Percentiles rank a stretch among this genome's conserved stretches.
Evolutionary conservation across 768 basidiomycete genomes (phyloP).

Genomic region (Sarcomyxa edulis): DNA sequence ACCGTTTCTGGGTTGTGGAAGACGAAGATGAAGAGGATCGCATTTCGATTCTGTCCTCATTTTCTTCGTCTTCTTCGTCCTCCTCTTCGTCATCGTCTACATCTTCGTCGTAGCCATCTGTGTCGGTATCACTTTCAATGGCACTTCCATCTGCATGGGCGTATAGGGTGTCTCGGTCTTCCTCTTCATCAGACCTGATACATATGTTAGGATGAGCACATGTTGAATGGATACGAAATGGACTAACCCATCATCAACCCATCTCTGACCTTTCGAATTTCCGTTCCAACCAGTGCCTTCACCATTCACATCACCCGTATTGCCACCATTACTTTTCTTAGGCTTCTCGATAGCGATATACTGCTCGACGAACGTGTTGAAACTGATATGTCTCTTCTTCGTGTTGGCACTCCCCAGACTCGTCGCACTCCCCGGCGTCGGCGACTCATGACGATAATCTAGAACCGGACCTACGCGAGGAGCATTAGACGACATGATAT

Average conservation of each 20-base stretch:
- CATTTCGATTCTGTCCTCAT: slow-evolving; percentile 62
- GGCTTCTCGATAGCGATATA: slow-evolving; percentile 89
- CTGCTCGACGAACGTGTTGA: slow-evolving; percentile 98
- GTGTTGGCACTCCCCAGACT: slow-evolving; percentile 7
- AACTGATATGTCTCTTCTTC: slow-evolving; percentile 88
- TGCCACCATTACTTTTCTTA: slow-evolving; percentile 23
- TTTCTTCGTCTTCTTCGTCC: slow-evolving; percentile 32
- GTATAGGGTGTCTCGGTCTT: slow-evolving; percentile 49
- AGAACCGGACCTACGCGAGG: no score
- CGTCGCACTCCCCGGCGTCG: no score
- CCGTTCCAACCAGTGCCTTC: slow-evolving; percentile 23
- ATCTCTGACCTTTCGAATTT: no score
- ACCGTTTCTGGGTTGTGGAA: slow-evolving; percentile 18
- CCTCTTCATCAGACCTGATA: slow-evolving; percentile 63
- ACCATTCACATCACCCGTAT: no score
- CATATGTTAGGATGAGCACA: slow-evolving; percentile 3
- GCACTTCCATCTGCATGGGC: slow-evolving; percentile 37
- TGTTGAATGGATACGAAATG: slow-evolving; percentile 6
- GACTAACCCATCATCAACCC: slow-evolving; percentile 62
- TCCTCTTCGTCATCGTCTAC: slow-evolving; percentile 18
- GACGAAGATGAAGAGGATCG: slow-evolving; percentile 23
- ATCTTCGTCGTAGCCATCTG: slow-evolving; percentile 23
- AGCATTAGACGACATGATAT: no score
- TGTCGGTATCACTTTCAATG: slow-evolving; percentile 36
- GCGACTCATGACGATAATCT: no score